Base-by-base conservation (phyloP, 257 asterid species). In the Primulina tabacum region DNA sequence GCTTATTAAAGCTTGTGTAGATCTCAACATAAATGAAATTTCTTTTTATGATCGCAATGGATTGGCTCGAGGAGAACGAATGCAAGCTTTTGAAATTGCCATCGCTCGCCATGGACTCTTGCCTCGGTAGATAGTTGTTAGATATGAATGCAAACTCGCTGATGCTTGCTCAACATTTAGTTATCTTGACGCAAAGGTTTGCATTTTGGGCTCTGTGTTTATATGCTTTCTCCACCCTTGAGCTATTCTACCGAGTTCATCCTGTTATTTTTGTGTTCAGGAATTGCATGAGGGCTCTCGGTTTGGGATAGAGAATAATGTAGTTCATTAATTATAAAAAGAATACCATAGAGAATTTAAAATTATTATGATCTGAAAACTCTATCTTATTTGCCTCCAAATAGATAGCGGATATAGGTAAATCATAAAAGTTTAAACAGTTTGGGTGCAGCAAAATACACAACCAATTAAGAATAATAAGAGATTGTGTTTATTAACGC, bases 31-130 rank as follows among this genome's bases (percentile, higher is more conserved):
- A 35, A 67, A 79, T 35, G 96, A 93, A 65, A 86, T 89, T 11
- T 88, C 95, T 12, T 75, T 72, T 21, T 90, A 89, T 73, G 96
- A 90, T 79, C 89, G 95, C 63, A 93, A 93, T 74, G 96, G 99
- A 18, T 84, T 89, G 76, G 92, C 96, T 64, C 75, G 78, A 58
- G 97, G 97, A 57, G 96, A 87, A 56, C 80, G 93, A 58, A 77
- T 90, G 83, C 82, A 77, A 74, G 96, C 96, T 57, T 93, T 90
- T 57, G 99, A 93, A 76, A 77, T 83, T 65, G 87, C 96, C 72
- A 79, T 93, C 72, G 80, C 72, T 61, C 81, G 77, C 37, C 96
- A 87, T 79, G 99, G 99, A 20, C 90, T 93, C 86, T 75, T 93
- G 85, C 75, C 74, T 8, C 35, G 88, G 67, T 90, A 82, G 81